Evolutionary conservation across 2,329 filamentous ascomycete species (phyloP).

Genomic region (Diaporthe vexans): DNA sequence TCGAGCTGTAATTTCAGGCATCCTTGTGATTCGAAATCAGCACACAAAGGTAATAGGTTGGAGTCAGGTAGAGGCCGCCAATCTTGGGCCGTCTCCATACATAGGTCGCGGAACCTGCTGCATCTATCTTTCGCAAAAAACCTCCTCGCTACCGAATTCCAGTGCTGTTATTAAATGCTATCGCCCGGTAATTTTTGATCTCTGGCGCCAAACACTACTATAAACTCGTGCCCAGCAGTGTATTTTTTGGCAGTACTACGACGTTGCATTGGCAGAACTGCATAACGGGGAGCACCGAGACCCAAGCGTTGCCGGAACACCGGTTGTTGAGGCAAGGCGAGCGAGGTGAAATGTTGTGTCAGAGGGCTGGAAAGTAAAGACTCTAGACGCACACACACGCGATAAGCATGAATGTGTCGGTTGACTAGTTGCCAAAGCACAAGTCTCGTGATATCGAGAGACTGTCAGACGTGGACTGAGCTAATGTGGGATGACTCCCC

Average conservation of each 20-base stretch:
- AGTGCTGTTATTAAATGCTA: not conserved
- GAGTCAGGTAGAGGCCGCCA: not conserved
- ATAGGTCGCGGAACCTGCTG: too few relatives aligned
- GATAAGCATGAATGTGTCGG: not conserved
- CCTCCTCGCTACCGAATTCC: not conserved
- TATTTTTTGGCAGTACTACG: not conserved
- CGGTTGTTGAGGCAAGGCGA: not conserved
- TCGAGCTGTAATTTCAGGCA: not conserved
- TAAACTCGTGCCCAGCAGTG: not conserved
- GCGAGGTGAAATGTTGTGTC: not conserved
- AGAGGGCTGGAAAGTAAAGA: not conserved
- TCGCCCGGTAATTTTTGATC: not conserved
- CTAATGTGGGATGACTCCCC: constrained; percentile 19
- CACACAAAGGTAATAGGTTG: not conserved
- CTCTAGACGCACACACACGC: not conserved
- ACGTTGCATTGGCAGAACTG: not conserved
- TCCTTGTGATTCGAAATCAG: not conserved
- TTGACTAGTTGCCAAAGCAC: not conserved
- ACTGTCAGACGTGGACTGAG: constrained; percentile 15
- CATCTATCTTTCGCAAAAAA: not conserved
- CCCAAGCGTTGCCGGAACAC: not conserved
- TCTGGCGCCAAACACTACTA: not conserved
- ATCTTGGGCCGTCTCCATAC: not conserved
- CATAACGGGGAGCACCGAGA: not conserved
- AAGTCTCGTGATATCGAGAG: constrained; percentile 5